phyloP scores from a whole-genome alignment of 345 rosid genomes.

The Stellera chamaejasme region DNA sequence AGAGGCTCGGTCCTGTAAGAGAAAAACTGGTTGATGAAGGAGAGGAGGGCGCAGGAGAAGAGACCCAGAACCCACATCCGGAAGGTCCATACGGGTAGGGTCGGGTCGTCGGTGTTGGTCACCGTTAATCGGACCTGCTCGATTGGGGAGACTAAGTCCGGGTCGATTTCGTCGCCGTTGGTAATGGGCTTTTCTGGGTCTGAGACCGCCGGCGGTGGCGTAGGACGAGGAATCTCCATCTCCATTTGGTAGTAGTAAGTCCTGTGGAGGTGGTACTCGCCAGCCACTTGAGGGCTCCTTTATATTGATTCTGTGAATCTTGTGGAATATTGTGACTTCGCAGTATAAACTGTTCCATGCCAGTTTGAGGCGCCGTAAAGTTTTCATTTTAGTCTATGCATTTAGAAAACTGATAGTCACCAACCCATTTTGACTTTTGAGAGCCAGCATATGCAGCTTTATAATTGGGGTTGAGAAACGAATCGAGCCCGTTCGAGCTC shows the following conservation, averaged over 20 bases:
- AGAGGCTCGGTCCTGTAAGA: slow-evolving; percentile 80
- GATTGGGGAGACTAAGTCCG: slow-evolving; percentile 56
- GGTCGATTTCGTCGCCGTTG: slow-evolving; percentile 2
- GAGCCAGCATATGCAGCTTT: too few species aligned
- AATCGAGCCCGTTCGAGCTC: too few species aligned
- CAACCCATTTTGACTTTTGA: too few species aligned
- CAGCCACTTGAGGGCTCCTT: not conserved
- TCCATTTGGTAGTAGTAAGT: slow-evolving; percentile 20
- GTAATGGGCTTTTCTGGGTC: slow-evolving; percentile 19
- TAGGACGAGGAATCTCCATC: slow-evolving; percentile 16
- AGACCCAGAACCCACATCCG: slow-evolving; percentile 84
- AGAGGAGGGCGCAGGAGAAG: slow-evolving; percentile 54
- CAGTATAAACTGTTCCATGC: too few species aligned
- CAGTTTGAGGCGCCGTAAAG: too few species aligned
- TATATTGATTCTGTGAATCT: too few species aligned
- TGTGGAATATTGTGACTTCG: too few species aligned
- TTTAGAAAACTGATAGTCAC: too few species aligned
- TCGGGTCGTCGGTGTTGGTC: slow-evolving; percentile 62
- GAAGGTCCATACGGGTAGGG: slow-evolving; percentile 81
- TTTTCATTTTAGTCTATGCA: too few species aligned
- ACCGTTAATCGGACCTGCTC: slow-evolving; percentile 84
- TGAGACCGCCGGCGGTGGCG: slow-evolving; percentile 3
- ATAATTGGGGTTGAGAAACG: too few species aligned
- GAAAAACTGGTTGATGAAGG: slow-evolving; percentile 82
- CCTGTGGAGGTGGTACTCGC: not conserved